A percentile compares a stretch with the other conserved stretches of the same genome.
Evolutionary conservation across 1,284 basidiomycete species (phyloP).

Genomic region (Cryptococcus hybrid): DNA sequence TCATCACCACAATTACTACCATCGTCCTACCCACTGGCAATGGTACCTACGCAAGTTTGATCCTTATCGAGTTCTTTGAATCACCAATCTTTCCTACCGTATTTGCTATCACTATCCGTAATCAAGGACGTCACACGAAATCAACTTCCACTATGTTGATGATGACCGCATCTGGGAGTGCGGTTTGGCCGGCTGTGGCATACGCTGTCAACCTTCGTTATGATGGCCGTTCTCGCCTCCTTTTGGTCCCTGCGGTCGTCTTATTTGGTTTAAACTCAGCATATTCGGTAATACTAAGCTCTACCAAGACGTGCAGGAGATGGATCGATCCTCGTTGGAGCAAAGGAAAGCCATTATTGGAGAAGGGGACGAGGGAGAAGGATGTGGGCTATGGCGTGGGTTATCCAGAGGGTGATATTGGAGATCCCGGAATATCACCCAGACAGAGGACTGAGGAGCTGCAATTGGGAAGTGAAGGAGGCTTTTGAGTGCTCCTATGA

Average conservation of each 20-base stretch:
- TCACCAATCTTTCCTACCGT: constrained; percentile 45
- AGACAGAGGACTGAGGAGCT: neutral
- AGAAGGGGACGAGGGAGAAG: neutral
- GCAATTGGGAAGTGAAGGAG: neutral
- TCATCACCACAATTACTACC: constrained; percentile 33
- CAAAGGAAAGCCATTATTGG: neutral
- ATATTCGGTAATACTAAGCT: constrained; percentile 22
- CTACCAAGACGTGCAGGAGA: constrained; percentile 15
- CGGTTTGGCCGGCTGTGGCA: constrained; percentile 31
- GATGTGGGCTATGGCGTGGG: neutral
- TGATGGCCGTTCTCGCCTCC: constrained; percentile 11
- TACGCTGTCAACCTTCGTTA: constrained; percentile 21
- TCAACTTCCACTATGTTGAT: constrained; percentile 31
- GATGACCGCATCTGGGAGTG: constrained; percentile 32
- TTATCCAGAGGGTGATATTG: neutral
- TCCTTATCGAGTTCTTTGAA: constrained; percentile 44
- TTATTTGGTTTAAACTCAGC: constrained; percentile 22
- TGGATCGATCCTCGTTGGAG: constrained; percentile 37
- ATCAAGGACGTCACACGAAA: constrained; percentile 41
- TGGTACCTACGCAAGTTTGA: constrained; percentile 25
- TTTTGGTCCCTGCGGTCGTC: constrained; percentile 19
- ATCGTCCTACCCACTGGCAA: constrained; percentile 21
- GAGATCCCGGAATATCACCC: neutral
- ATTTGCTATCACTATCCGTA: constrained; percentile 42
- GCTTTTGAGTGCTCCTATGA: neutral